phyloP scores from a whole-genome alignment of 805 yeast species.

The Yarrowia sp. region DNA sequence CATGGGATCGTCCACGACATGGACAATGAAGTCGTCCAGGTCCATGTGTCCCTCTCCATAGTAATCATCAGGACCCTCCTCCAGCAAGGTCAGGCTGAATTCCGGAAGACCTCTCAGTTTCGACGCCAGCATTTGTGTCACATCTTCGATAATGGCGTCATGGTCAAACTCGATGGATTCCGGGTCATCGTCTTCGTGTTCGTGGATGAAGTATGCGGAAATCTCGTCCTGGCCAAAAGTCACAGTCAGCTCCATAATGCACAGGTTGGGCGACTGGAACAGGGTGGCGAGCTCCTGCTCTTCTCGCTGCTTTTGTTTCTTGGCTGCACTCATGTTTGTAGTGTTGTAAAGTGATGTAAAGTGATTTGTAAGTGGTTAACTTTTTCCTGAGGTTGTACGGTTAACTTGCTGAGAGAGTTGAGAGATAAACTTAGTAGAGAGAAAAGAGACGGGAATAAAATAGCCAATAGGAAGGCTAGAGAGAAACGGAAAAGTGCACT shows the following conservation, averaged over 20 bases:
- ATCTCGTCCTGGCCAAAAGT: constrained; percentile 1
- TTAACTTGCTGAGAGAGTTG: too few relatives aligned
- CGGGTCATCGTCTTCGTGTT: constrained; percentile 2
- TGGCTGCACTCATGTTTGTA: background rate
- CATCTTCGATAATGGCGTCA: constrained; percentile 14
- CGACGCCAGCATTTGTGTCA: constrained; percentile 10
- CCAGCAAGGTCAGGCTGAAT: background rate
- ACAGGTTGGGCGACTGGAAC: constrained; percentile 12
- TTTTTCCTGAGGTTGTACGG: background rate
- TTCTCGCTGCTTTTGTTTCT: constrained; percentile 6
- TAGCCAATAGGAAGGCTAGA: too few relatives aligned
- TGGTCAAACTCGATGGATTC: constrained; percentile 11
- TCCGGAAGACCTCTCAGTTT: background rate
- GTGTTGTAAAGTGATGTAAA: too few relatives aligned
- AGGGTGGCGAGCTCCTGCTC: constrained; percentile 18
- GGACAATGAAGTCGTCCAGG: background rate
- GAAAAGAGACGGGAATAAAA: too few relatives aligned
- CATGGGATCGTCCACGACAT: constrained; percentile 3
- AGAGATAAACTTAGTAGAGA: too few relatives aligned
- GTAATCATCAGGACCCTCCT: background rate
- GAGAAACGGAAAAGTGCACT: too few relatives aligned
- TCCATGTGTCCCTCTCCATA: background rate
- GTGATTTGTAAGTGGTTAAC: constrained; percentile 30
- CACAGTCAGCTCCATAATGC: constrained; percentile 16
- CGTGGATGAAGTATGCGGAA: constrained; percentile 10